A percentile compares a stretch with the other conserved stretches of the same genome.
These are phyloP conservation scores for Achlya hypogyna DNA, from an alignment of 352 stramenopile genomes.

Conservation along the genomic window DNA sequence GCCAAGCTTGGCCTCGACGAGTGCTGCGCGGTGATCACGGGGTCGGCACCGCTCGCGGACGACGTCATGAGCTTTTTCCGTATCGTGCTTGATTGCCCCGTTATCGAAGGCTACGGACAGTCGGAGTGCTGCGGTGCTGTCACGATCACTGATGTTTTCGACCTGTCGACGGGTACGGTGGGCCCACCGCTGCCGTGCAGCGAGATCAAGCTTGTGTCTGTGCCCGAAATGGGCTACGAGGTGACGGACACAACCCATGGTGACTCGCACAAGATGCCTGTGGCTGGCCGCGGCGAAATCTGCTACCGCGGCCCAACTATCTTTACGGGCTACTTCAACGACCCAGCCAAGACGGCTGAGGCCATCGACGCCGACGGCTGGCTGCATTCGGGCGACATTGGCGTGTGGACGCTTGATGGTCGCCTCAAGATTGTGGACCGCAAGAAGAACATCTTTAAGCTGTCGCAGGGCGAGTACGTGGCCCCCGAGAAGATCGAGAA, in stretches of 20 bases:
- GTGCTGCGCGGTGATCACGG: conserved; percentile 66
- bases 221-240: conserved; percentile 84
- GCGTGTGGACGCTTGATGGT: conserved; percentile 43
- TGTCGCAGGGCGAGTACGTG: conserved; percentile 93
- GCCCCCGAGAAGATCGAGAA: conserved; percentile 96
- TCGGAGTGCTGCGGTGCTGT: conserved; percentile 72
- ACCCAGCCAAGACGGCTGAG: conserved; percentile 87
- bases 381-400: conserved; percentile 95
- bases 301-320: conserved; percentile 64
- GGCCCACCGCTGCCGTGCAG: conserved; percentile 52
- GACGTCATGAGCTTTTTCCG: conserved; percentile 84
- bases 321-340: conserved; percentile 92
- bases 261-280: neutral
- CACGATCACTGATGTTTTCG: conserved; percentile 32
- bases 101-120: conserved; percentile 85
- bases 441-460: conserved; percentile 93
- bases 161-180: conserved; percentile 64
- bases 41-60: conserved; percentile 69
- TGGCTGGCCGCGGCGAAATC: conserved; percentile 17
- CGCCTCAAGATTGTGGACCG: conserved; percentile 85
- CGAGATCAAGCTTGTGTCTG: conserved; percentile 81
- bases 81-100: conserved; percentile 57
- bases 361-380: conserved; percentile 88
- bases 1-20: conserved; percentile 64
- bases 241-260: conserved; percentile 15